Base-by-base conservation (phyloP, 805 yeast genomes). In the Hanseniaspora lindneri region DNA sequence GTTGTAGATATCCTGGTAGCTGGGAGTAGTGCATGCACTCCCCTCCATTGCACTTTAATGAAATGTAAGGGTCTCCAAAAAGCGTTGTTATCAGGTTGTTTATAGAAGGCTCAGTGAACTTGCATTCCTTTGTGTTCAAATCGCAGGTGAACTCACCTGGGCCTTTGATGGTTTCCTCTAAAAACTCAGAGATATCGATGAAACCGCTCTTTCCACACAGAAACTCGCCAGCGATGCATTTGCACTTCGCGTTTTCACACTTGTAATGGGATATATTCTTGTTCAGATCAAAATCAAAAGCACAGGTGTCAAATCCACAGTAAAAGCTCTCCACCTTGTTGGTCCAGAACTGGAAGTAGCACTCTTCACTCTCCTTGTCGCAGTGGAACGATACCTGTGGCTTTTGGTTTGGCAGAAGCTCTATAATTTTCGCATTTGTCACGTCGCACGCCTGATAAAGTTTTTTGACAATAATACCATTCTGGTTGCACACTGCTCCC, bases 291-390 rank as follows among this genome's bases (percentile, higher is more conserved):
- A 75, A 77, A 32, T 80, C 71, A 57, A 80, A 83, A 13, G 72
- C 70, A 68, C 98, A 92, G n/a, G 70, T 65, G 47, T 72, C 65
- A 55, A 92, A 72, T 41, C 81, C 92, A 68, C 98, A 92, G 62
- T 76, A 92, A 63, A 92, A 92, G 52, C 94, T 80, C 62, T 92
- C 98, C 39, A 72, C 68, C 61, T 86, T 77, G 55, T 80, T 96
- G 54, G 92, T 85, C 98, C 98, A 92, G 60, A 92, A 86, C 64
- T 92, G 97, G 66, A 92, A 86, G 61, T 86, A 79, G 66, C 98
- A 92, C 10, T 63, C 64, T 16, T 66, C 73, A 0, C 76, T 67
- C 1, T 81, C 73, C 56, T 71, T 76, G 59, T 84, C 79, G 68
- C 98, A 92, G 34, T 86, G 75, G 65, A 92, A 89, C 0, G 96